Percentiles rank a stretch among this genome's conserved stretches.
phyloP scores from a whole-genome alignment of 208 protist genomes.

The Acanthamoeba sp. region DNA sequence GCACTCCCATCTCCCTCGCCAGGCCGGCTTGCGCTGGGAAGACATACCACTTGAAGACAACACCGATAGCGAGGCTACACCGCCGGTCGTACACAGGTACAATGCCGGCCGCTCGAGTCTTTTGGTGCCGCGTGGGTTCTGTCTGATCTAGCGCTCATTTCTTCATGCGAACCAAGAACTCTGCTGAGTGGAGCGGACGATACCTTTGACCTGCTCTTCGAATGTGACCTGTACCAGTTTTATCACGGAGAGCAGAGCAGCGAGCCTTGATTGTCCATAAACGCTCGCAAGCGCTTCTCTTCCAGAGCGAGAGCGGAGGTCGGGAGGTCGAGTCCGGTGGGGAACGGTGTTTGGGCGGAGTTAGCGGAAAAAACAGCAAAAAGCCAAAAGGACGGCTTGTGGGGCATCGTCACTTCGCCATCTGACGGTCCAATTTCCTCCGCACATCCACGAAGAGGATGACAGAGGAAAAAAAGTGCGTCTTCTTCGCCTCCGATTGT shows the following conservation, averaged over 20 bases:
- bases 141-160: background rate
- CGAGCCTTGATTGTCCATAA: too few relatives aligned
- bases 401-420: background rate
- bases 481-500: background rate
- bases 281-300: too few relatives aligned
- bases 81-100: background rate
- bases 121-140: background rate
- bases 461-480: conserved; percentile 42
- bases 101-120: background rate
- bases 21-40: background rate
- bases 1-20: background rate
- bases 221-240: background rate
- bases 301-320: too few relatives aligned
- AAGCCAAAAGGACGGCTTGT: background rate
- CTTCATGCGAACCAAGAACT: background rate
- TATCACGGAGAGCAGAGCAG: background rate
- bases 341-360: background rate
- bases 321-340: too few relatives aligned
- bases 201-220: background rate
- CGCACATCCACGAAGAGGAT: background rate
- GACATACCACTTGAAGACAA: background rate
- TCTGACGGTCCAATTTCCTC: background rate
- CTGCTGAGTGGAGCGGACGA: background rate
- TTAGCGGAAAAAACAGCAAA: background rate
- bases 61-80: background rate